Conservation (phyloP, 2,329 filamentous ascomycete genomes). For the Microdochium paspali region DNA sequence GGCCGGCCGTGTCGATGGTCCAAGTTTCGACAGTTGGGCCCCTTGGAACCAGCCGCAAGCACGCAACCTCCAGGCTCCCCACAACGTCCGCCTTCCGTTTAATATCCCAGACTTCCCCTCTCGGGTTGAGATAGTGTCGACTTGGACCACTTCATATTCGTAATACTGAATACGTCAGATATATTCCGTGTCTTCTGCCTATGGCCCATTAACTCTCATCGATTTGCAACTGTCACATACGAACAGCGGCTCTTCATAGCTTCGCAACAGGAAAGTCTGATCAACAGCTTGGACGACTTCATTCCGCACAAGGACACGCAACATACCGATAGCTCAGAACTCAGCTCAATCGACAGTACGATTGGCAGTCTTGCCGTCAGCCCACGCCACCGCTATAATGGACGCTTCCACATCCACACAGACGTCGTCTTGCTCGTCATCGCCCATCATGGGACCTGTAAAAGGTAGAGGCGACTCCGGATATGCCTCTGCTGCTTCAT, state of each 20-base stretch:
- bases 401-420: constrained; percentile 12
- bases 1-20: background rate
- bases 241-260: background rate
- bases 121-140: background rate
- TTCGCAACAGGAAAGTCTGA: background rate
- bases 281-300: background rate
- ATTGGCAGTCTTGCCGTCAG: background rate
- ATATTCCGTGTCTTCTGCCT: background rate
- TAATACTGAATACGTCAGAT: background rate
- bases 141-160: background rate
- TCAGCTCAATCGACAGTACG: background rate
- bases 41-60: background rate
- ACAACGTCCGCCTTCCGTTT: background rate
- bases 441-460: constrained; percentile 23
- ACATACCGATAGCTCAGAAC: background rate
- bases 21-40: background rate
- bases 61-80: background rate
- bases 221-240: background rate
- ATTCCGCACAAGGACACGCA: background rate
- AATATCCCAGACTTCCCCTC: background rate
- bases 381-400: background rate
- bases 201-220: background rate
- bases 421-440: constrained; percentile 28
- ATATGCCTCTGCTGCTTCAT: constrained; percentile 59
- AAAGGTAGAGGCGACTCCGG: constrained; percentile 62